A percentile compares a stretch with the other conserved stretches of the same genome.
These are phyloP conservation scores for Neoascochyta sp. DNA, from an alignment of 2,329 filamentous ascomycete species.

Conservation along the genomic window DNA sequence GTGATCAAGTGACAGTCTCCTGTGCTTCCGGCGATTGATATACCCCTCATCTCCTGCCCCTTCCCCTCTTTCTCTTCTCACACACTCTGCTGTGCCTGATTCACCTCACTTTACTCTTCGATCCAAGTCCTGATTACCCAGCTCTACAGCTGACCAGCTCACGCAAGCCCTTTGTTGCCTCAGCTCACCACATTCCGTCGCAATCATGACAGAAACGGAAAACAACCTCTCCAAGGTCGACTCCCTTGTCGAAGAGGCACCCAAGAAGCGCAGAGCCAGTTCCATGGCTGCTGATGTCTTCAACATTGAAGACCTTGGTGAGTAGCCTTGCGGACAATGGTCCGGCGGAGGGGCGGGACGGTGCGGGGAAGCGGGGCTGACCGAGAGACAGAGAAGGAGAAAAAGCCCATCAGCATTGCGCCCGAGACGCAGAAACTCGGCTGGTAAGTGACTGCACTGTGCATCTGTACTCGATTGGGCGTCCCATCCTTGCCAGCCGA, in stretches of 20 bases:
- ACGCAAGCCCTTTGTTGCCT: constrained; percentile 13
- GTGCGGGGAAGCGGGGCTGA: constrained; percentile 35
- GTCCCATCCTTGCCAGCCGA: no score
- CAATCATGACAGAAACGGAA: constrained; percentile 51
- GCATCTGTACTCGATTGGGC: no score
- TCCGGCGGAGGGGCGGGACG: constrained; percentile 13
- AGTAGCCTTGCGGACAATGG: constrained; percentile 34
- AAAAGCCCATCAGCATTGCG: constrained; percentile 68
- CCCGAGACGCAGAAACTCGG: constrained; percentile 82
- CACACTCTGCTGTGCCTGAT: constrained; percentile 24
- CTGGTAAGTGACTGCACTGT: constrained; percentile 60
- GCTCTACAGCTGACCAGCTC: no score
- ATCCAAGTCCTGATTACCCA: constrained; percentile 7
- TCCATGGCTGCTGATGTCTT: constrained; percentile 69
- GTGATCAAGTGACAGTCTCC: constrained; percentile 36
- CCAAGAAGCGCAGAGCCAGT: constrained; percentile 66
- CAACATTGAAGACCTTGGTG: constrained; percentile 85
- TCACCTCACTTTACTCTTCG: constrained; percentile 8
- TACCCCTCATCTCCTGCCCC: constrained; percentile 34
- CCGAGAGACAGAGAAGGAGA: constrained; percentile 62
- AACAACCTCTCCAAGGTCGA: constrained; percentile 78
- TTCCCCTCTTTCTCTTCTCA: constrained; percentile 19
- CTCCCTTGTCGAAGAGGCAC: constrained; percentile 70
- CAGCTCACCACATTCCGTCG: constrained; percentile 8
- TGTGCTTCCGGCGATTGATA: constrained; percentile 20